phyloP scores from a whole-genome alignment of 306 rosid genomes.

The Cucumis melo region DNA sequence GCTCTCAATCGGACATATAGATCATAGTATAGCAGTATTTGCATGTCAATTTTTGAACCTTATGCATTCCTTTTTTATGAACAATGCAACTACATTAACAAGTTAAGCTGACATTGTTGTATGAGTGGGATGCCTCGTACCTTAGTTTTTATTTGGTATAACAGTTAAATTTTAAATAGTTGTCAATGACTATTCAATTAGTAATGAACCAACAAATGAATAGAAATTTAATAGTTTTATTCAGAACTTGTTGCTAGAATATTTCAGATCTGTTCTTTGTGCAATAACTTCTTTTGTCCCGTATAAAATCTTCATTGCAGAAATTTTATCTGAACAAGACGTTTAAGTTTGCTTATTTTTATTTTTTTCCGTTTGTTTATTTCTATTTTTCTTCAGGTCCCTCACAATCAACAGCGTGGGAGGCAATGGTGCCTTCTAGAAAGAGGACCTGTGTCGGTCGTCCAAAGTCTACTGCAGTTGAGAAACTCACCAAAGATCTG shows the following conservation, averaged over 20 bases:
- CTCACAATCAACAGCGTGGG: slow-evolving; percentile 87
- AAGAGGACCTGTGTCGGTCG: slow-evolving; percentile 83
- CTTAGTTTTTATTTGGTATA: background rate
- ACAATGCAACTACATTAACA: background rate
- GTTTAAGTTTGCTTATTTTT: background rate
- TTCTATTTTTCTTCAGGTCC: slow-evolving; percentile 37
- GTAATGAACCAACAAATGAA: background rate
- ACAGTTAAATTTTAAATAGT: background rate
- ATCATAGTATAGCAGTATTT: background rate
- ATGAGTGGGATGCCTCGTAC: no score
- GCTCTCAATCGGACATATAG: background rate
- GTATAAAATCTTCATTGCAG: background rate
- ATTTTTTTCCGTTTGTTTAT: background rate
- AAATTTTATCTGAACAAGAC: background rate
- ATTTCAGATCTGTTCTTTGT: background rate
- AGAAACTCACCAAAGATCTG: slow-evolving; percentile 88
- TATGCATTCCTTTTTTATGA: background rate
- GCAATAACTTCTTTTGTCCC: background rate
- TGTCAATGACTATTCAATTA: background rate
- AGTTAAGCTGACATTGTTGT: background rate
- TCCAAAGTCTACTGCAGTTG: slow-evolving; percentile 77
- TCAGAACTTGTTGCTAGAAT: background rate
- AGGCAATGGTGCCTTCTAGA: slow-evolving; percentile 73
- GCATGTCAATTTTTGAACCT: background rate
- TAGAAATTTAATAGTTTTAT: background rate